phyloP scores from a whole-genome alignment of 108 stramenopile genomes.

The Bacterosira constricta region DNA sequence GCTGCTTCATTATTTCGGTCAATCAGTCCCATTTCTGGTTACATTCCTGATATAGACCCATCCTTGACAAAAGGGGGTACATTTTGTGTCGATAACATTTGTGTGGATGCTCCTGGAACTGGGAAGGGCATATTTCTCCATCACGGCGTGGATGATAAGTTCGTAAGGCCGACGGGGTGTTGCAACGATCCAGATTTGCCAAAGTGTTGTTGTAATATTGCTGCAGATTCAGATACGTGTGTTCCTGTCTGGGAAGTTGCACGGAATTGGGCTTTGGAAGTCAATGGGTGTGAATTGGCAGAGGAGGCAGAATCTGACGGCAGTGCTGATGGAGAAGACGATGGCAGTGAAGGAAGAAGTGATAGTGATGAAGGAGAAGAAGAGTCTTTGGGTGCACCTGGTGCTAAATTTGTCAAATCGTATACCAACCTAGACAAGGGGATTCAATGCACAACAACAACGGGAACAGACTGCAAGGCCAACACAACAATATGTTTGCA shows the following conservation, averaged over 20 bases:
- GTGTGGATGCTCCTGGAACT: background rate
- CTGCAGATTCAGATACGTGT: constrained; percentile 39
- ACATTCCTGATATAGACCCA: constrained; percentile 14
- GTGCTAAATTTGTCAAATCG: constrained; percentile 5
- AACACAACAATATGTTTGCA: constrained; percentile 55
- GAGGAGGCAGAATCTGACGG: background rate
- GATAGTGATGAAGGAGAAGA: too few relatives aligned
- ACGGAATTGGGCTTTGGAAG: constrained; percentile 23
- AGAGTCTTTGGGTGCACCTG: background rate
- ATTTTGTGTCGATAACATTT: constrained; percentile 11
- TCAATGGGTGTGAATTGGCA: constrained; percentile 29
- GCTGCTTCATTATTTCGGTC: constrained; percentile 57
- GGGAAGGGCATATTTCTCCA: constrained; percentile 55
- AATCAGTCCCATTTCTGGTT: constrained; percentile 62
- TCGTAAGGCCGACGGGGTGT: constrained; percentile 54
- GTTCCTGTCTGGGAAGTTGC: constrained; percentile 26
- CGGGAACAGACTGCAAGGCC: constrained; percentile 18
- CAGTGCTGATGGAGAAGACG: background rate
- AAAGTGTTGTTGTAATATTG: constrained; percentile 58
- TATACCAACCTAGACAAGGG: background rate
- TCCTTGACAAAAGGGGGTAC: background rate
- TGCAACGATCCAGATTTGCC: constrained; percentile 54
- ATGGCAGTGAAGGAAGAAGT: background rate
- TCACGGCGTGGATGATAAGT: constrained; percentile 50
- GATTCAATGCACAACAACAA: constrained; percentile 20